Percentiles rank a stretch among this genome's conserved stretches.
Conservation (phyloP, 164 flowering plant genomes). For the Santalum album region DNA sequence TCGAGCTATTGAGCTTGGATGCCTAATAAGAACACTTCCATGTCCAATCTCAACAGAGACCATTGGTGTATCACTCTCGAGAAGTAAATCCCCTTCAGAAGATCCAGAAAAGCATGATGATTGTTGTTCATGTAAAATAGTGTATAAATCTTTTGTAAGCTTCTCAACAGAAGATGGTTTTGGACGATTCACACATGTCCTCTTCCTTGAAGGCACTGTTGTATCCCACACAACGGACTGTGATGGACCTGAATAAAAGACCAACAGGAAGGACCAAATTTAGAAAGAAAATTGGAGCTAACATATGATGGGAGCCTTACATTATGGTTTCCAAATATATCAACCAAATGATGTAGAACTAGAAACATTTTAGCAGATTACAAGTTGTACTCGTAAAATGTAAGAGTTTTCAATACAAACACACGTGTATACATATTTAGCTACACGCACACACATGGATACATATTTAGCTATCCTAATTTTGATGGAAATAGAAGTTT, state of each 20-base stretch:
- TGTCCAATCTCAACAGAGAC: conserved; percentile 94
- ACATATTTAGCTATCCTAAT: too few relatives aligned
- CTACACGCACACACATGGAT: too few relatives aligned
- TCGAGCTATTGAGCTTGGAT: conserved; percentile 54
- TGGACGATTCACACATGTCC: conserved; percentile 68
- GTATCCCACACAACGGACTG: conserved; percentile 82
- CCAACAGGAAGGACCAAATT: neutral
- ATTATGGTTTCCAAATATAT: neutral
- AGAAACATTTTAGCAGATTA: neutral
- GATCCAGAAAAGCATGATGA: conserved; percentile 65
- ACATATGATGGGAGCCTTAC: neutral
- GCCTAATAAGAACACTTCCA: conserved; percentile 85
- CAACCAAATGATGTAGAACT: neutral
- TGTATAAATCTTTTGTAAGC: conserved; percentile 76
- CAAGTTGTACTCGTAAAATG: too few relatives aligned
- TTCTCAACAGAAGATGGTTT: conserved; percentile 87
- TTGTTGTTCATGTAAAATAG: conserved; percentile 81
- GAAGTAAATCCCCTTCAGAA: conserved; percentile 82
- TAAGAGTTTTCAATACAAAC: too few relatives aligned
- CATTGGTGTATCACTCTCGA: conserved; percentile 78
- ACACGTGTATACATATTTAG: too few relatives aligned
- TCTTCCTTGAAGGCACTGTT: conserved; percentile 75
- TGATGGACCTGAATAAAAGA: conserved; percentile 53
- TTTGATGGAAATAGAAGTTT: too few relatives aligned
- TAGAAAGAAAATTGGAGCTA: neutral